phyloP scores from a whole-genome alignment of 495 filamentous ascomycete species.

The Chaetomium fimeti region DNA sequence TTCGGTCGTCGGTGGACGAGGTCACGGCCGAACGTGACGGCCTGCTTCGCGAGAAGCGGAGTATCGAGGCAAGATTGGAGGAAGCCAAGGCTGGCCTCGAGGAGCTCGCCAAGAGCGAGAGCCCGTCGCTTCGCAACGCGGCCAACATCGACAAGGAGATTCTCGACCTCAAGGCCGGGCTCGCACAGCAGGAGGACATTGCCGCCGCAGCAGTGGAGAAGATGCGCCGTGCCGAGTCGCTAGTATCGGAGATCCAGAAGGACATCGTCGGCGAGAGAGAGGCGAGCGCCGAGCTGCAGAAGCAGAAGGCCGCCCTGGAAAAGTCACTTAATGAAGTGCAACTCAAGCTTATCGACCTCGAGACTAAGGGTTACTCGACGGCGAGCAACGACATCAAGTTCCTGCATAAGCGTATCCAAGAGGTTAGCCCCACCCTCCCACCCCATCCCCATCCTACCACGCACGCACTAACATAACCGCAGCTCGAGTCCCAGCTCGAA shows the following conservation, averaged over 20 bases:
- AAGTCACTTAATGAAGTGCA: conserved; percentile 91
- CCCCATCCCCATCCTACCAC: conserved; percentile 15
- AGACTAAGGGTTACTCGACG: conserved; percentile 94
- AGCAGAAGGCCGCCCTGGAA: conserved; percentile 87
- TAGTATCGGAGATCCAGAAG: conserved; percentile 87
- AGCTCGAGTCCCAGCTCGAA: conserved; percentile 94
- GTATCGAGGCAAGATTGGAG: conserved; percentile 78
- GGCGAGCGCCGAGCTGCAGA: conserved; percentile 75
- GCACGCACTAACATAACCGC: conserved; percentile 27
- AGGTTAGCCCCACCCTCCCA: conserved; percentile 58
- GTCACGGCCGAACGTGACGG: conserved; percentile 80
- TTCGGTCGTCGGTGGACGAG: conserved; percentile 84
- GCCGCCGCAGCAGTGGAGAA: conserved; percentile 91
- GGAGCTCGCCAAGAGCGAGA: conserved; percentile 81
- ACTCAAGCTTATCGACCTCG: conserved; percentile 82
- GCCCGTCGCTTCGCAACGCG: conserved; percentile 86
- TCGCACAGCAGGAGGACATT: conserved; percentile 93
- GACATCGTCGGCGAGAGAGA: conserved; percentile 92
- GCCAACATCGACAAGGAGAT: conserved; percentile 86
- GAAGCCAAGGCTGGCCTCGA: conserved; percentile 92
- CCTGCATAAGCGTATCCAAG: conserved; percentile 90
- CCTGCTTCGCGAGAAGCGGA: conserved; percentile 83
- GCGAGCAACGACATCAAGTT: conserved; percentile 95
- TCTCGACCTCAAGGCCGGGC: conserved; percentile 81
- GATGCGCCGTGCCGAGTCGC: conserved; percentile 93